Percentiles rank a stretch among this genome's conserved stretches.
Conservation (phyloP, 805 yeast genomes). For the Teunomyces stri region DNA sequence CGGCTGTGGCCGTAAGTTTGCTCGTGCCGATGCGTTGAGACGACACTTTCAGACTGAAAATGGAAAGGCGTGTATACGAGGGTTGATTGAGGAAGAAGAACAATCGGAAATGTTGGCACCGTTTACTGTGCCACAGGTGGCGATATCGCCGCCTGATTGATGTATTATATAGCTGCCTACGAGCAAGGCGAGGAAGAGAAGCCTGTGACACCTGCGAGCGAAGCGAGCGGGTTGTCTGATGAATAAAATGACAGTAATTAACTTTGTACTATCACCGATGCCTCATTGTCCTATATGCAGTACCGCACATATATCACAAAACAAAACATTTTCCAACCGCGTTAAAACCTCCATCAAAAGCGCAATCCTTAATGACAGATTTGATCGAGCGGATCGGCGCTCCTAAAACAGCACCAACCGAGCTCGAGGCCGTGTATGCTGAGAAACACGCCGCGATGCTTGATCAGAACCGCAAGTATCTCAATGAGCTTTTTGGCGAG, state of each 20-base stretch:
- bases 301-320: too few relatives aligned
- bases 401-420: constrained; percentile 16
- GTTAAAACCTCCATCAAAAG: too few relatives aligned
- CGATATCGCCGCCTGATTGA: constrained; percentile 39
- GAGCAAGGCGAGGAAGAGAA: too few relatives aligned
- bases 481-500: constrained; percentile 33
- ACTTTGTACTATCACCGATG: too few relatives aligned
- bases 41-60: constrained; percentile 47
- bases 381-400: not conserved
- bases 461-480: constrained; percentile 30
- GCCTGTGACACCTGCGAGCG: too few relatives aligned
- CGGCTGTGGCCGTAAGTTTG: constrained; percentile 47
- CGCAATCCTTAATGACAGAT: constrained; percentile 9
- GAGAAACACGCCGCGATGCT: constrained; percentile 31
- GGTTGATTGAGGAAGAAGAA: constrained; percentile 42
- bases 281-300: too few relatives aligned
- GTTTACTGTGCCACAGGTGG: constrained; percentile 29
- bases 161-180: not conserved
- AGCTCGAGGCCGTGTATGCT: constrained; percentile 21
- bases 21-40: constrained; percentile 45
- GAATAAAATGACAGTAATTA: too few relatives aligned
- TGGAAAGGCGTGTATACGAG: constrained; percentile 42
- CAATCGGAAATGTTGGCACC: constrained; percentile 12
- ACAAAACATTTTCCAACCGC: too few relatives aligned
- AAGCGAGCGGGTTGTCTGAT: too few relatives aligned